A percentile compares a stretch with the other conserved stretches of the same genome.
Evolutionary conservation across 1,139 yeast genomes (phyloP).

Genomic region (Blastobotrys persicus): DNA sequence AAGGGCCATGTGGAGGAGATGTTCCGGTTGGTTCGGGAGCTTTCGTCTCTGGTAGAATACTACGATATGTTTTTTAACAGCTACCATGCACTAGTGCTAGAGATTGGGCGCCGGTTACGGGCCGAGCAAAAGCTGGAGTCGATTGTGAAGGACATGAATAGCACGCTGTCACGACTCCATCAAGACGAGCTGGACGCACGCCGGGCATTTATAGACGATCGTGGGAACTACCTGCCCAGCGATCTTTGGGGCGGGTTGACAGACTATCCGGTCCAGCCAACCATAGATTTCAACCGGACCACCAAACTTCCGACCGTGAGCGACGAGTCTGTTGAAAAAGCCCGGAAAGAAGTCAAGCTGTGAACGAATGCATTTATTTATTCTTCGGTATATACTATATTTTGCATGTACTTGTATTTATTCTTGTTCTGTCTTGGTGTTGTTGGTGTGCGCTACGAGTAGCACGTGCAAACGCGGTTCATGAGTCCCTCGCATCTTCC

Average conservation of each 20-base stretch:
- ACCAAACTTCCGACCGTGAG: constrained; percentile 22
- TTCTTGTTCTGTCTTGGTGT: too few relatives aligned
- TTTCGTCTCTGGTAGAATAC: constrained; percentile 44
- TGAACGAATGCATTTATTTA: constrained; percentile 1
- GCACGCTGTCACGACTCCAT: constrained; percentile 38
- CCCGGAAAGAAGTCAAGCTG: constrained; percentile 9
- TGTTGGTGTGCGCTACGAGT: background rate
- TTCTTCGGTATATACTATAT: background rate
- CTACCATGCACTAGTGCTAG: constrained; percentile 50
- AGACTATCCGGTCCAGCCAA: constrained; percentile 31
- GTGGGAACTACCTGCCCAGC: constrained; percentile 54
- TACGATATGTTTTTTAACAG: constrained; percentile 49
- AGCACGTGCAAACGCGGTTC: background rate
- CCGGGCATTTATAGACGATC: constrained; percentile 41
- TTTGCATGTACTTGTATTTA: constrained; percentile 8
- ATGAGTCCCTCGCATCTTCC: background rate
- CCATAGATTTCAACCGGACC: constrained; percentile 24
- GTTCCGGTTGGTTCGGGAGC: constrained; percentile 29
- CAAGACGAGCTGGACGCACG: constrained; percentile 44
- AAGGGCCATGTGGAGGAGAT: constrained; percentile 29
- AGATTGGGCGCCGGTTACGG: constrained; percentile 47
- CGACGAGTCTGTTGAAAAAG: constrained; percentile 20
- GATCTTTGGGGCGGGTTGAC: constrained; percentile 49
- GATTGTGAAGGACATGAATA: constrained; percentile 43
- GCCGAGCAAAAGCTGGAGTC: constrained; percentile 42